Evolutionary conservation across 2,329 filamentous ascomycete species (phyloP), one percentile per base, ranked within the genome.

Genomic region (Thelonectria discophora): DNA sequence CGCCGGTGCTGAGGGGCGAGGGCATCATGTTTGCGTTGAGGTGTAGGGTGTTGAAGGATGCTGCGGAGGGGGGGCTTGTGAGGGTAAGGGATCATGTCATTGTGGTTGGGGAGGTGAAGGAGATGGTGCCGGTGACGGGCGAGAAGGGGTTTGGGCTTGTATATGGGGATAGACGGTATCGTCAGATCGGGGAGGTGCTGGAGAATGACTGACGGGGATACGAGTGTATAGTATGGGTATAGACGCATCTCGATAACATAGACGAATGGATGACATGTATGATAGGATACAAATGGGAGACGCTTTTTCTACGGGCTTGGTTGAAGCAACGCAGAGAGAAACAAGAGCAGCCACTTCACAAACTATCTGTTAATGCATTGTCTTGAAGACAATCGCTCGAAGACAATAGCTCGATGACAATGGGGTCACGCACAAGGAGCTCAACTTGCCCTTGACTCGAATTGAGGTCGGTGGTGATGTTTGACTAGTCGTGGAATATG

Each of bases 1-100:
- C 80, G 24, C 84, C 84, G 13, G 69, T 83, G 20, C 72, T 88
- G 50, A 74, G 70, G 10, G 82, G 83, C 0, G 75, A 80, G 5
- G 86, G 87, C 18, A 81, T 88, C n/a, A 67, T 84, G 68, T 82
- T 82, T 66, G 80, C 83, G 20, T 56, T 84, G 42, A 70, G 74
- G 62, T 84, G 82, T 53, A 72, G 65, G 62, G 67, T 85, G 15
- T 54, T 83, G 13, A 71, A 72, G 12, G 80, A 81, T 24, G 75
- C 77, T 43, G 74, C 79, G 0, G 60, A 69, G 8, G 65, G 65
- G 5, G 82, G 82, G 0, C 65, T 85, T 13, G 68, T 85, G n/a
- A 74, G 70, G 43, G 82, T 85, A 9, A 73, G 80, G 43, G 83
- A 85, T 58, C 83, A 85, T 72, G 79, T 83, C 10, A 80, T 85